Conservation (phyloP, 225 moss, liverwort and hornwort genomes). For the Pseudoscleropodium purum region DNA sequence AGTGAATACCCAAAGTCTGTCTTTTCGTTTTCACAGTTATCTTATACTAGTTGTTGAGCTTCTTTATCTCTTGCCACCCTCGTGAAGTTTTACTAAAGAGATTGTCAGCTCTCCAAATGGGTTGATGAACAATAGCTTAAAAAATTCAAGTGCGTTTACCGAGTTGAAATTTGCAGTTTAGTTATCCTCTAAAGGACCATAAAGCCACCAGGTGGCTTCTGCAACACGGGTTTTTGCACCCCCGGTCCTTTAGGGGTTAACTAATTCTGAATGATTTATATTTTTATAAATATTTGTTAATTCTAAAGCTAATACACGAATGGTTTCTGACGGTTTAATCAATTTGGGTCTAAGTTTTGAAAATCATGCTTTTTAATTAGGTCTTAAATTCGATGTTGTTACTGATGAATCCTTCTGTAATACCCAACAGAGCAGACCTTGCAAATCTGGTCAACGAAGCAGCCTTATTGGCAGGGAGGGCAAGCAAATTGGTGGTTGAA, state of each 20-base stretch:
- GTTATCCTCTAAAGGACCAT: neutral
- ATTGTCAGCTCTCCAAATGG: neutral
- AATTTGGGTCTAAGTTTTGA: neutral
- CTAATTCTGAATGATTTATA: neutral
- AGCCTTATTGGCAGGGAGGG: constrained; percentile 83
- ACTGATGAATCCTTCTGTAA: constrained; percentile 10
- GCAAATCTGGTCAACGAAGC: constrained; percentile 97
- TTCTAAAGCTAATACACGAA: neutral
- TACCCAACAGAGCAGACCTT: constrained; percentile 74
- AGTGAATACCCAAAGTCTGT: neutral
- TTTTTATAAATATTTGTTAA: neutral
- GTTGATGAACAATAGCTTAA: neutral
- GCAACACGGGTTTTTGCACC: too few relatives aligned
- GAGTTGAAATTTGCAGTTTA: neutral
- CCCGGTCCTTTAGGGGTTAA: too few relatives aligned
- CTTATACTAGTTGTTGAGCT: neutral
- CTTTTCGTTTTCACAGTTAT: neutral
- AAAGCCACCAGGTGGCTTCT: too few relatives aligned
- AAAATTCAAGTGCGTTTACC: neutral
- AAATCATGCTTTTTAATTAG: neutral
- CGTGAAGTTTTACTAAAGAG: neutral
- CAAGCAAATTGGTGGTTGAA: constrained; percentile 69
- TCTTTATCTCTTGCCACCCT: neutral
- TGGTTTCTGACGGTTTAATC: neutral
- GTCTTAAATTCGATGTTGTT: neutral